Percentiles rank a stretch among this genome's conserved stretches.
Evolutionary conservation across 768 basidiomycete species (phyloP).

Genomic region (Tricholoma matsutake): DNA sequence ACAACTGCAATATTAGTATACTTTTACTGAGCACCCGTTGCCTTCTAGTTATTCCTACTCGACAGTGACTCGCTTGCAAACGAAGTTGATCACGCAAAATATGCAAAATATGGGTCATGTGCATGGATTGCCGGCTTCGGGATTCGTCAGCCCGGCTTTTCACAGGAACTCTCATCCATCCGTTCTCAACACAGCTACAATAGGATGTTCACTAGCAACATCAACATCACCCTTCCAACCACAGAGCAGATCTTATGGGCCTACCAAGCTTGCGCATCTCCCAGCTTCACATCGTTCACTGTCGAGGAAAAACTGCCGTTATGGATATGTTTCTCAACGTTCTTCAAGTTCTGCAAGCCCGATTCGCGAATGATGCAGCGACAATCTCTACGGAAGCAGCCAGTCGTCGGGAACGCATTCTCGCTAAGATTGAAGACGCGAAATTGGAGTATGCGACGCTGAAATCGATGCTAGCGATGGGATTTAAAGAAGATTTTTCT

Average conservation of each 20-base stretch:
- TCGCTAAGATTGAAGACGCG: not conserved
- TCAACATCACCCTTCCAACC: not conserved
- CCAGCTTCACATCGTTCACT: not conserved
- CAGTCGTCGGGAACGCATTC: not conserved
- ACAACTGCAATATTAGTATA: too few relatives aligned
- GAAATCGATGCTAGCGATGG: not conserved
- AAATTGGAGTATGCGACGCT: not conserved
- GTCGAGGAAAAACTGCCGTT: not conserved
- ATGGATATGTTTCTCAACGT: not conserved
- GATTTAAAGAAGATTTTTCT: not conserved
- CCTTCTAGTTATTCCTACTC: too few relatives aligned
- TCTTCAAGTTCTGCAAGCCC: not conserved
- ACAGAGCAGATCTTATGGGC: not conserved
- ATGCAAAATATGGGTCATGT: too few relatives aligned
- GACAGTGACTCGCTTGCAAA: too few relatives aligned
- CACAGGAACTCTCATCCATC: too few relatives aligned
- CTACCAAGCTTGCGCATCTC: not conserved
- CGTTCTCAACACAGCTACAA: too few relatives aligned
- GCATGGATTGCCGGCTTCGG: too few relatives aligned
- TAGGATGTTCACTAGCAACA: not conserved
- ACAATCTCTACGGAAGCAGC: not conserved
- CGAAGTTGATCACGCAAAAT: too few relatives aligned
- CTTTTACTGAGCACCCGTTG: too few relatives aligned
- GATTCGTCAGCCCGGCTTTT: too few relatives aligned
- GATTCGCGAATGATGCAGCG: not conserved